Evolutionary conservation across 2,329 filamentous ascomycete species (phyloP).

Genomic region (Anthostomella pinea): DNA sequence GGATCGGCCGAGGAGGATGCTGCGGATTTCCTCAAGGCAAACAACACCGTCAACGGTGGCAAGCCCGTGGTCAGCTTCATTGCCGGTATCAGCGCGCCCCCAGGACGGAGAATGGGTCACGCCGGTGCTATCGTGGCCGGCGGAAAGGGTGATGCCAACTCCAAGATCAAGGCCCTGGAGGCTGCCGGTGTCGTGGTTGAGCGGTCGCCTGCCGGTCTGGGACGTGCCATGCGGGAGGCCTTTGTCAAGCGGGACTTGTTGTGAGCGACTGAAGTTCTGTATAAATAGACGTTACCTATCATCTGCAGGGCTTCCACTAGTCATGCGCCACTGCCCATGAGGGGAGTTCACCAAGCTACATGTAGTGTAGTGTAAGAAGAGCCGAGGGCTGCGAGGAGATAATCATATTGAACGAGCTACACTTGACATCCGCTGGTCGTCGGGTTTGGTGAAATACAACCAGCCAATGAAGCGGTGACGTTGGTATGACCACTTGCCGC

Average conservation of each 20-base stretch:
- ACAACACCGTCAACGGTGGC: conserved; percentile 79
- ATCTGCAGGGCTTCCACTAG: conserved; percentile 15
- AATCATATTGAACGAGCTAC: too few relatives aligned
- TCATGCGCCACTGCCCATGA: not conserved
- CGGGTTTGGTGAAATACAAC: too few relatives aligned
- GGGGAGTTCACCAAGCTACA: too few relatives aligned
- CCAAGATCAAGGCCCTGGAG: conserved; percentile 95
- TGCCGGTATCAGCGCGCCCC: conserved; percentile 94
- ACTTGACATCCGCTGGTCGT: too few relatives aligned
- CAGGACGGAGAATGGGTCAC: conserved; percentile 96
- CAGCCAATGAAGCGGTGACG: too few relatives aligned
- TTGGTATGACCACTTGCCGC: too few relatives aligned
- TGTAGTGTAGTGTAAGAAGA: too few relatives aligned
- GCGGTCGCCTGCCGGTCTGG: conserved; percentile 85
- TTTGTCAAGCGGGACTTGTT: conserved; percentile 95
- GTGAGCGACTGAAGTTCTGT: conserved; percentile 48
- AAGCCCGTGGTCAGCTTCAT: conserved; percentile 99
- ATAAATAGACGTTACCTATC: conserved; percentile 21
- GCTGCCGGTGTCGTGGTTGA: conserved; percentile 93
- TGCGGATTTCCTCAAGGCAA: conserved; percentile 87
- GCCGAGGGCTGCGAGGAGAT: too few relatives aligned
- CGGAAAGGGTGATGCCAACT: conserved; percentile 96
- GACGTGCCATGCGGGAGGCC: conserved; percentile 90
- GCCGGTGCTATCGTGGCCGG: conserved; percentile 97
- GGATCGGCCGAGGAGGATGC: conserved; percentile 97